Evolutionary conservation across 2,329 filamentous ascomycete genomes (phyloP), one percentile per base, ranked within the genome.

Genomic region (Ophiostoma piceae): DNA sequence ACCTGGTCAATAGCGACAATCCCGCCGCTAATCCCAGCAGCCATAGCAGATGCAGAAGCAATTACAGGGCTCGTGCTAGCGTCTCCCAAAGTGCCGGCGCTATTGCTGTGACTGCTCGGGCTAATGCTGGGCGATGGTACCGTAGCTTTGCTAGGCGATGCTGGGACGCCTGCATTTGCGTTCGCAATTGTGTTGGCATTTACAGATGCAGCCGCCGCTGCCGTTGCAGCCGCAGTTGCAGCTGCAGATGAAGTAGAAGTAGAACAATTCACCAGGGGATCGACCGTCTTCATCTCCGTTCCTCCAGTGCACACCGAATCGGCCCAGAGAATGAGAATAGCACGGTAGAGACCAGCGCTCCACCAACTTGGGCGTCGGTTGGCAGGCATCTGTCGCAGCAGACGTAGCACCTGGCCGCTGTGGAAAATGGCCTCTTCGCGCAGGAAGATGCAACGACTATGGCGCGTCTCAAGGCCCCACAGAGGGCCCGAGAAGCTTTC

Each of bases 331-430:
- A 88, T 84, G 70, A 90, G 79, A 3, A 83, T 83, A 1, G 84
- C 88, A n/a, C 90, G 86, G 76, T 92, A 91, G 57, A 91, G 80
- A 2, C 88, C 89, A 1, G 84, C 85, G n/a, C 87, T 81, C 89
- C 89, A 92, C 89, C 89, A 92, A 51, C 84, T 85, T 6, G 89
- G 89, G 29, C 88, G 84, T 2, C 85, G 81, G 67, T 87, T 84
- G 39, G 80, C 79, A 1, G 86, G 83, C 84, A 91, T 90, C 16
- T 80, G 79, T 7, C 84, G 81, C 54, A 91, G 78, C 12, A 90
- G 81, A 3, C 87, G 83, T 62, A 90, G 79, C 3, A 91, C 84
- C 77, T 92, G 89, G 0, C 88, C 88, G 72, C 86, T 87, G 76
- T 91, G 89, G 77, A 88, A 88, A 67, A 89, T 79, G 26, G 88